Base-by-base conservation (phyloP, 2,329 filamentous ascomycete genomes). In the Fusarium annulatum region DNA sequence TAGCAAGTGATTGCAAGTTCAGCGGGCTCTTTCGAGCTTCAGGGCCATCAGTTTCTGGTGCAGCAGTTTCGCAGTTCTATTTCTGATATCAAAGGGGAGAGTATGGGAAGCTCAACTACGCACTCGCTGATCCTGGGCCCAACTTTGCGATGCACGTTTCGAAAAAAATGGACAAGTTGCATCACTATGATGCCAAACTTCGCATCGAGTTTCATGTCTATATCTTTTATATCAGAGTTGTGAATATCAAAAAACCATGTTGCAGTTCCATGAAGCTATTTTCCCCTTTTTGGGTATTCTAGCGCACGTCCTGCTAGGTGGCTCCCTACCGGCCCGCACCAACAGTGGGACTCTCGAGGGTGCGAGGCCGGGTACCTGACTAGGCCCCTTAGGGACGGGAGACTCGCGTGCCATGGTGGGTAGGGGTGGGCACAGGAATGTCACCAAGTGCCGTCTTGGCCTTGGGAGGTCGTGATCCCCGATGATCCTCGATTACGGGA, bases 241-340 rank as follows among this genome's bases (percentile, higher is more conserved):
- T 23, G 18, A 65, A 70, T 69, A 65, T 64, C 67, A 69, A 65
- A 69, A 48, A 43, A 21, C 16, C 16, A 23, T 59, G 46, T 36
- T 49, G 41, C 18, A 55, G 51, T 69, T 65, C 67, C 66, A 69
- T 65, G 28, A 23, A 23, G 16, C 23, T 46, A 70, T 53, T 59
- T 53, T 60, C 48, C 59, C 33, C 45, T 28, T 53, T 43, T 51
- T 6, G 46, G 52, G 36, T 19, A 57, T 49, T 42, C 23, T 52
- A 69, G 67, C 66, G 67, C 59, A 69, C 46, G 28, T 57, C 21
- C 66, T 38, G 38, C 59, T 59, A 69, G 30, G n/a, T 12, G 36
- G 39, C 34, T 36, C 39, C 46, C 28, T 48, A 26, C 14, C 30
- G 19, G 52, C 36, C 23, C 41, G 48, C 67, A 34, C 23, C 21